These are phyloP conservation scores for Juglanconis oblonga DNA, from an alignment of 2,329 filamentous ascomycete genomes.

Conservation along the genomic window DNA sequence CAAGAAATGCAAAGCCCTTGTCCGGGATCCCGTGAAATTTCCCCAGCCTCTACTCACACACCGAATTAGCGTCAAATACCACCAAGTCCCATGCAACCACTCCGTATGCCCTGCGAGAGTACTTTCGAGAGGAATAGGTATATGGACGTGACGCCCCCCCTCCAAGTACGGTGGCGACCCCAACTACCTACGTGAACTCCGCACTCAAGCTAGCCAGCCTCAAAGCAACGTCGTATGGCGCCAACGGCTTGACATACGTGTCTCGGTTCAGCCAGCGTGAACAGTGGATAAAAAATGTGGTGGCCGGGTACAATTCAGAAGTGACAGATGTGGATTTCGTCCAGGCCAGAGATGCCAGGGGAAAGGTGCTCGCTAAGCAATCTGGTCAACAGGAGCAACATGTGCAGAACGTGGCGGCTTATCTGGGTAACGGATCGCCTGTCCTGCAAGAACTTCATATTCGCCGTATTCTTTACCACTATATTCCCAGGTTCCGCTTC, in stretches of 20 bases:
- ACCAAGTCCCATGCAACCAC: neutral
- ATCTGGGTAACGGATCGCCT: too few species aligned
- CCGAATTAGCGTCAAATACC: neutral
- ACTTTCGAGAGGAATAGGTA: too few species aligned
- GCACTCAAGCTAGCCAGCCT: neutral
- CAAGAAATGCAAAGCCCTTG: neutral
- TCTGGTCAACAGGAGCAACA: neutral
- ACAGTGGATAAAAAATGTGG: neutral
- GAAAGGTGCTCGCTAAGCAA: neutral
- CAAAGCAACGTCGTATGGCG: neutral
- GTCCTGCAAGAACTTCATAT: too few species aligned
- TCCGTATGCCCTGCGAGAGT: too few species aligned
- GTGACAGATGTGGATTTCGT: neutral
- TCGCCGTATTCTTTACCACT: too few species aligned
- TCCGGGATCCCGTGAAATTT: too few species aligned
- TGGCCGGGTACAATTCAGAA: neutral
- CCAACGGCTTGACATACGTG: too few species aligned
- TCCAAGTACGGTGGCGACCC: neutral
- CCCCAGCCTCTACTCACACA: too few species aligned
- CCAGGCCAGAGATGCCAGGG: neutral
- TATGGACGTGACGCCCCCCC: neutral
- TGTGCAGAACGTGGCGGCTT: neutral
- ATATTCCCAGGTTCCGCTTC: too few species aligned
- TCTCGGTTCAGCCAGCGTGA: neutral
- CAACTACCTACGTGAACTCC: neutral